Evolutionary conservation across 805 yeast genomes (phyloP).

Genomic region (Monosporozyma aerobia): DNA sequence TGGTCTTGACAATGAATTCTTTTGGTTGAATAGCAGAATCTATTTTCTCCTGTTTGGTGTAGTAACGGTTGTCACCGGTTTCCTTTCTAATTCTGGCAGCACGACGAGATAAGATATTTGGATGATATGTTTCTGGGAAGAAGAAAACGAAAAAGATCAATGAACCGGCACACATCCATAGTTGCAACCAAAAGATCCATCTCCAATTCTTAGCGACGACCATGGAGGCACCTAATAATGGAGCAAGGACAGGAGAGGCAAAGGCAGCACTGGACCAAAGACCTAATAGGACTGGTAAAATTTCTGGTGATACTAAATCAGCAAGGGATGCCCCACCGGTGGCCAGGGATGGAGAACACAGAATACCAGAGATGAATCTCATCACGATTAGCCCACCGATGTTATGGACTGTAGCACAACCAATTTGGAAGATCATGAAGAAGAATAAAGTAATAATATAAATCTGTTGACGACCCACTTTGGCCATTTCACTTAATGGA

Average conservation of each 20-base stretch:
- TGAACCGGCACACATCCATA: conserved; percentile 23
- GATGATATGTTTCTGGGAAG: conserved; percentile 42
- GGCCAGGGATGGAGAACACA: conserved; percentile 46
- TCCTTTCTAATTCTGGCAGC: conserved; percentile 36
- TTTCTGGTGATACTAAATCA: conserved; percentile 29
- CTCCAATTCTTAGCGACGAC: conserved; percentile 41
- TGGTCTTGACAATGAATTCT: conserved; percentile 22
- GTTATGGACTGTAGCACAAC: conserved; percentile 42
- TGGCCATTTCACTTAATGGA: conserved; percentile 49
- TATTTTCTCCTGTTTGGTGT: conserved; percentile 33
- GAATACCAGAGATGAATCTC: conserved; percentile 45
- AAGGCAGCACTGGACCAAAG: conserved; percentile 46
- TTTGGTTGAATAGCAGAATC: conserved; percentile 17
- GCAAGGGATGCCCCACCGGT: conserved; percentile 50
- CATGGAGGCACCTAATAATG: conserved; percentile 31
- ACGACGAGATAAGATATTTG: conserved; percentile 37
- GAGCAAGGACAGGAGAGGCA: conserved; percentile 47
- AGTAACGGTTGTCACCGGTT: conserved; percentile 40
- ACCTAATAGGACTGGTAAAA: conserved; percentile 32
- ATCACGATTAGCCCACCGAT: conserved; percentile 42
- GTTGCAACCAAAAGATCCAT: conserved; percentile 45
- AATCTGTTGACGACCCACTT: conserved; percentile 43
- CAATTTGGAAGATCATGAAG: conserved; percentile 45
- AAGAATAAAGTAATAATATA: conserved; percentile 39
- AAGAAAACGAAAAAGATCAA: conserved; percentile 31